A percentile compares a stretch with the other conserved stretches of the same genome.
Evolutionary conservation across 805 yeast species (phyloP).

Genomic region (Saccharomycopsis babjevae): DNA sequence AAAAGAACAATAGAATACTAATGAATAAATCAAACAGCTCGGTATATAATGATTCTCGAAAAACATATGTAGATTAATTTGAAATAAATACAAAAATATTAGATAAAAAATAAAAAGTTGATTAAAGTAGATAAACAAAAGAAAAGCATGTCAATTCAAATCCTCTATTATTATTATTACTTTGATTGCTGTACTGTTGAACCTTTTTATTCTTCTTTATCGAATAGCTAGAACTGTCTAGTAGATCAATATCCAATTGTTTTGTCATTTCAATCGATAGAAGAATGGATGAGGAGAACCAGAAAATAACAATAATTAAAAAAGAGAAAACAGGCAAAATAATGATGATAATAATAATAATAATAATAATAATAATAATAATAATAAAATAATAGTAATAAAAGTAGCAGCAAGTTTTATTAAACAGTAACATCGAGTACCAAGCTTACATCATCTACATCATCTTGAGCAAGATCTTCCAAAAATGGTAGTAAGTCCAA

Average conservation of each 20-base stretch:
- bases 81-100: neutral
- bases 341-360: neutral
- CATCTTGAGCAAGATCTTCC: constrained; percentile 64
- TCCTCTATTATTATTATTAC: neutral
- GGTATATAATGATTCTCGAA: neutral
- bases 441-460: constrained; percentile 75
- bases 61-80: neutral
- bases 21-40: neutral
- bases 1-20: neutral
- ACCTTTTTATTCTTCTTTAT: neutral
- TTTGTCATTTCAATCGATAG: neutral
- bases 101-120: neutral
- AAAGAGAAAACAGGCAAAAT: neutral
- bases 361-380: neutral
- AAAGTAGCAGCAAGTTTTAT: neutral
- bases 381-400: neutral
- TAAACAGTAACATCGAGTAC: constrained; percentile 68
- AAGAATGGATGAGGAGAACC: neutral
- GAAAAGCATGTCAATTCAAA: neutral
- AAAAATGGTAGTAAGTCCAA: constrained; percentile 84
- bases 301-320: neutral
- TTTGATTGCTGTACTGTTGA: neutral
- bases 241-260: neutral
- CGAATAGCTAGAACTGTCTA: neutral
- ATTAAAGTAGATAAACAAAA: neutral